Percentiles rank a stretch among this genome's conserved stretches.
These are phyloP conservation scores for Fusarium pseudonygamai DNA, from an alignment of 2,329 filamentous ascomycete species.

Conservation along the genomic window DNA sequence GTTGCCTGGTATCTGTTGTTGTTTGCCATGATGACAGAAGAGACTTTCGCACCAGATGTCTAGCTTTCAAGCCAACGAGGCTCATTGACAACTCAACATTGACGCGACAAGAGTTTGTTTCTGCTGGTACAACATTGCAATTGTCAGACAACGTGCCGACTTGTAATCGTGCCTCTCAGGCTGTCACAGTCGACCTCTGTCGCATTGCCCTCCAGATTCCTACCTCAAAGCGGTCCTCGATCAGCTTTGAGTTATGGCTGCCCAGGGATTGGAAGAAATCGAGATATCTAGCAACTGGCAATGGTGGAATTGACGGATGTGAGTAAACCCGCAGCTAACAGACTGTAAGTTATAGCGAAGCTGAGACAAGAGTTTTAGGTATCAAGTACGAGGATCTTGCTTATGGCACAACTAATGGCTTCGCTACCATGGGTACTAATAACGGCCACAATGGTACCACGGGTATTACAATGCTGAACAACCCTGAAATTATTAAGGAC, in stretches of 20 bases:
- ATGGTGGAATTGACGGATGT: constrained; percentile 59
- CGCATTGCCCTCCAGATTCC: constrained; percentile 15
- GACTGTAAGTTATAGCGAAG: too few relatives aligned
- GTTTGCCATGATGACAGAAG: not conserved
- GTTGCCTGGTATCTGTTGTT: not conserved
- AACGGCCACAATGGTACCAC: constrained; percentile 59
- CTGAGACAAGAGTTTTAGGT: constrained; percentile 42
- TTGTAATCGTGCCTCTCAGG: constrained; percentile 17
- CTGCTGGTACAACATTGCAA: not conserved
- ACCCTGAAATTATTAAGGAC: constrained; percentile 49
- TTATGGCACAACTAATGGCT: constrained; percentile 52
- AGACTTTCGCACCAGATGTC: constrained; percentile 6
- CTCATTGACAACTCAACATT: constrained; percentile 13
- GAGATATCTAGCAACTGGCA: constrained; percentile 58
- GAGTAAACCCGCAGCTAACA: constrained; percentile 4
- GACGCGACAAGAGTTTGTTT: constrained; percentile 12
- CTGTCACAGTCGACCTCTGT: constrained; percentile 5
- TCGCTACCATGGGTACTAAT: constrained; percentile 58
- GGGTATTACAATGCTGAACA: constrained; percentile 43
- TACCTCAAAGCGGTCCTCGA: constrained; percentile 33
- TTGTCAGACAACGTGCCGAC: constrained; percentile 7
- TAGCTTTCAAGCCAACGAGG: not conserved
- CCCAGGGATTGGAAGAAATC: constrained; percentile 54
- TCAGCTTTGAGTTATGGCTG: constrained; percentile 56
- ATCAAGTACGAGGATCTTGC: constrained; percentile 52